These are phyloP conservation scores for Austroboletus eburneus DNA, from an alignment of 768 basidiomycete species.

Conservation along the genomic window DNA sequence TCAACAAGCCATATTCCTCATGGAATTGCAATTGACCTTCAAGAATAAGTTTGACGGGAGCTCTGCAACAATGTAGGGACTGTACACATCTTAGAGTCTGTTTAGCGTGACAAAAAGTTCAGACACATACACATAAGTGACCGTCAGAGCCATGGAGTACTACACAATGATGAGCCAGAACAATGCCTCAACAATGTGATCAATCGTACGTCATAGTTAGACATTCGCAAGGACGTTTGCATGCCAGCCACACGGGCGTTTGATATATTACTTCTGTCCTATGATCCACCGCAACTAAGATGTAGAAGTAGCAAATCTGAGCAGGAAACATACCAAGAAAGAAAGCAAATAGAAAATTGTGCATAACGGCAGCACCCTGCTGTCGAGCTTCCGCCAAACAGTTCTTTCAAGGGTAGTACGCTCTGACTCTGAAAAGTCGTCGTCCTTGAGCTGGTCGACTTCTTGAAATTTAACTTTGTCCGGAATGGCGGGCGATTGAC, in stretches of 20 bases:
- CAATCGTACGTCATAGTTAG: conserved; percentile 21
- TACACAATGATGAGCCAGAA: conserved; percentile 8
- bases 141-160: conserved; percentile 34
- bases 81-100: conserved; percentile 7
- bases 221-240: conserved; percentile 42
- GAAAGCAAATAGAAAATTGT: conserved; percentile 50
- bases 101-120: no score
- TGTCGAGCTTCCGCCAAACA: conserved; percentile 49
- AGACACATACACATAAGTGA: conserved; percentile 23
- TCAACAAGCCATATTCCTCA: background rate
- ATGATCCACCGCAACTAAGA: background rate
- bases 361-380: conserved; percentile 45
- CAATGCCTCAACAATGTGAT: background rate
- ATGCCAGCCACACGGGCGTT: conserved; percentile 63
- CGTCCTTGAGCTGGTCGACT: conserved; percentile 1
- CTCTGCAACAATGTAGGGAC: conserved; percentile 55
- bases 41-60: conserved; percentile 59
- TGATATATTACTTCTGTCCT: conserved; percentile 45
- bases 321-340: conserved; percentile 42
- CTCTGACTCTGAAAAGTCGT: conserved; percentile 14
- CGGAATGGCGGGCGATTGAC: background rate
- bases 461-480: conserved; percentile 8
- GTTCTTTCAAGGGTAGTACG: conserved; percentile 30
- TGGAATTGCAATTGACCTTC: conserved; percentile 29
- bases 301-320: background rate